Conservation (phyloP, 768 basidiomycete species). For the Coprinellus micaceus region DNA sequence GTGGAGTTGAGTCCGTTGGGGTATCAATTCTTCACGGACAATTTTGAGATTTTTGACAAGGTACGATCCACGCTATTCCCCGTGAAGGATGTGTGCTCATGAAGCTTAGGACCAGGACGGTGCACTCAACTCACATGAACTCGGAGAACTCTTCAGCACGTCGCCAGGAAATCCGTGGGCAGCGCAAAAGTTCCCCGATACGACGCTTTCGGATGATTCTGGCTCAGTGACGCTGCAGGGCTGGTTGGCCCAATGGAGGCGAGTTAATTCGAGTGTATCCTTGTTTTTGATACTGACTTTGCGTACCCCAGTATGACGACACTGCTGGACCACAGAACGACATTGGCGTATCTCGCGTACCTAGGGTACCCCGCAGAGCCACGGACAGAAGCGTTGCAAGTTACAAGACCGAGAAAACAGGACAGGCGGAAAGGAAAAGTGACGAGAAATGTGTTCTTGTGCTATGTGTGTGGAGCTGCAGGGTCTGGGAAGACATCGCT, state of each 20-base stretch:
- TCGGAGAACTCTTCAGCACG: constrained; percentile 88
- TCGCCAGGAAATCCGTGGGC: constrained; percentile 98
- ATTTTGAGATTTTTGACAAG: constrained; percentile 95
- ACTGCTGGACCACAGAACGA: constrained; percentile 87
- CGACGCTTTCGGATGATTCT: constrained; percentile 79
- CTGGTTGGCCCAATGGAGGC: constrained; percentile 99
- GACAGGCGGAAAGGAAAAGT: constrained; percentile 87
- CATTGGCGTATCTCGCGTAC: constrained; percentile 92
- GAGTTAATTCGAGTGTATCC: too few species aligned
- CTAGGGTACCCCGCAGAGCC: constrained; percentile 82
- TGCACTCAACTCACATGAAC: constrained; percentile 76
- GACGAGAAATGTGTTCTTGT: constrained; percentile 86
- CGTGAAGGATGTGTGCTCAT: neutral
- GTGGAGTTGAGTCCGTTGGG: constrained; percentile 93
- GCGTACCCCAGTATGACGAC: constrained; percentile 88
- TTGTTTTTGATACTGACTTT: constrained; percentile 2
- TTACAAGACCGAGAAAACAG: constrained; percentile 79
- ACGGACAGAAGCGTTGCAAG: constrained; percentile 78
- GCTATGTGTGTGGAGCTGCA: constrained; percentile 92
- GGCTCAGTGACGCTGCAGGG: constrained; percentile 94
- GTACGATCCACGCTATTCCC: constrained; percentile 22
- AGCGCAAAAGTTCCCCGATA: constrained; percentile 87
- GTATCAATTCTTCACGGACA: constrained; percentile 95
- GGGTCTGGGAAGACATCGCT: constrained; percentile 94
- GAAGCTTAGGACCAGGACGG: constrained; percentile 83